A percentile compares a stretch with the other conserved stretches of the same genome.
Conservation (phyloP, 2,329 filamentous ascomycete species). For the Aulographum hederae region DNA sequence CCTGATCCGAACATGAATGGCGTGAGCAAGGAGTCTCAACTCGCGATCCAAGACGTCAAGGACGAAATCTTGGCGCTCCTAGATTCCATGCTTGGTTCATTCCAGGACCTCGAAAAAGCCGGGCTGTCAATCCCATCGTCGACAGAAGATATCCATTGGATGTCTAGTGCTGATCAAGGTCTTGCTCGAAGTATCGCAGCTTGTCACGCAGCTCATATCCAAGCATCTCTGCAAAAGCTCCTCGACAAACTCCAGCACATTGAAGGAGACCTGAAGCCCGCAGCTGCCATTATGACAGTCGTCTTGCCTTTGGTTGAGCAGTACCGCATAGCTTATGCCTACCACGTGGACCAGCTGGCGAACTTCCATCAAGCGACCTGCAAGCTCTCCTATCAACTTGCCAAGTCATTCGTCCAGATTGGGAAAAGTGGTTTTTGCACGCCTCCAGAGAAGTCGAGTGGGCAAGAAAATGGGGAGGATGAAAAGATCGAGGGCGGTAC, state of each 20-base stretch:
- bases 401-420: constrained; percentile 61
- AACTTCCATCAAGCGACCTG: not conserved
- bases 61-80: constrained; percentile 38
- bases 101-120: constrained; percentile 51
- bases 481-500: constrained; percentile 82
- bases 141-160: constrained; percentile 43
- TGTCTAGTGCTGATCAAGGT: constrained; percentile 29
- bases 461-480: constrained; percentile 43
- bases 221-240: not conserved
- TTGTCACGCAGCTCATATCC: not conserved
- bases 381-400: constrained; percentile 24
- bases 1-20: not conserved
- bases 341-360: not conserved
- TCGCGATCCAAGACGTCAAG: not conserved
- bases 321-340: not conserved
- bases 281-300: not conserved
- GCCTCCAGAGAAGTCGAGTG: constrained; percentile 53
- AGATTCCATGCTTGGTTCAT: constrained; percentile 59
- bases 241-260: not conserved
- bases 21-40: not conserved
- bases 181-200: not conserved
- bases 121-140: constrained; percentile 37
- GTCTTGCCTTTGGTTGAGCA: not conserved
- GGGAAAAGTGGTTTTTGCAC: constrained; percentile 80
- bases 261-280: not conserved